Conservation (phyloP, 805 yeast genomes). For the Ogataea allantospora region DNA sequence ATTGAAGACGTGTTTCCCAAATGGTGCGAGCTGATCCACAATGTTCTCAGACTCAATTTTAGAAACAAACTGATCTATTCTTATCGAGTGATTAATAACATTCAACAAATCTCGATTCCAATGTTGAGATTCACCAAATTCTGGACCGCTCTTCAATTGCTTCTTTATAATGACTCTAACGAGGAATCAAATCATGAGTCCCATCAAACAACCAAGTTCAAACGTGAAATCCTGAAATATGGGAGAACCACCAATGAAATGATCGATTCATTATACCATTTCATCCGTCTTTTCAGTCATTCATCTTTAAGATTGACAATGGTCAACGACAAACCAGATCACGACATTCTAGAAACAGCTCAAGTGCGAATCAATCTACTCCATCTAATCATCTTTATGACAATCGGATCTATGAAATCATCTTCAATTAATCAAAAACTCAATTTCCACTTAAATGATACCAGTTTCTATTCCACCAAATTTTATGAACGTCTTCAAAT, state of each 20-base stretch:
- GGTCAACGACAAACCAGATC: neutral
- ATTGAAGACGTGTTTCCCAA: neutral
- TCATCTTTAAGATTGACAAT: slow-evolving; percentile 1
- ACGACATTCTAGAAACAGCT: slow-evolving; percentile 11
- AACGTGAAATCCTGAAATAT: slow-evolving; percentile 3
- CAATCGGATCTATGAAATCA: slow-evolving; percentile 7
- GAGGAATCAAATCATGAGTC: slow-evolving; percentile 11
- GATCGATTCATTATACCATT: slow-evolving; percentile 12
- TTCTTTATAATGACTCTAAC: slow-evolving; percentile 12
- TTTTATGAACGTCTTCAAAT: slow-evolving; percentile 10
- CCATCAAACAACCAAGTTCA: neutral
- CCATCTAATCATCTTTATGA: slow-evolving; percentile 21
- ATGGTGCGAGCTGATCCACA: slow-evolving; percentile 5
- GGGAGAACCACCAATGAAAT: slow-evolving; percentile 2
- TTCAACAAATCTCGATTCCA: slow-evolving; percentile 14
- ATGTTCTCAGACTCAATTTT: slow-evolving; percentile 5
- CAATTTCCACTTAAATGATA: slow-evolving; percentile 1
- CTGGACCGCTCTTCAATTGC: slow-evolving; percentile 17
- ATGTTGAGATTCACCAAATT: slow-evolving; percentile 14
- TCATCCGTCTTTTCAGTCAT: slow-evolving; percentile 11
- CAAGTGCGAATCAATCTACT: slow-evolving; percentile 20
- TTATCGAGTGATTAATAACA: slow-evolving; percentile 16
- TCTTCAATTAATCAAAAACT: slow-evolving; percentile 7
- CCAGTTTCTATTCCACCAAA: slow-evolving; percentile 1
- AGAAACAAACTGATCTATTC: slow-evolving; percentile 6